Evolutionary conservation across 768 basidiomycete genomes (phyloP).

Genomic region (Cubamyces sp.): DNA sequence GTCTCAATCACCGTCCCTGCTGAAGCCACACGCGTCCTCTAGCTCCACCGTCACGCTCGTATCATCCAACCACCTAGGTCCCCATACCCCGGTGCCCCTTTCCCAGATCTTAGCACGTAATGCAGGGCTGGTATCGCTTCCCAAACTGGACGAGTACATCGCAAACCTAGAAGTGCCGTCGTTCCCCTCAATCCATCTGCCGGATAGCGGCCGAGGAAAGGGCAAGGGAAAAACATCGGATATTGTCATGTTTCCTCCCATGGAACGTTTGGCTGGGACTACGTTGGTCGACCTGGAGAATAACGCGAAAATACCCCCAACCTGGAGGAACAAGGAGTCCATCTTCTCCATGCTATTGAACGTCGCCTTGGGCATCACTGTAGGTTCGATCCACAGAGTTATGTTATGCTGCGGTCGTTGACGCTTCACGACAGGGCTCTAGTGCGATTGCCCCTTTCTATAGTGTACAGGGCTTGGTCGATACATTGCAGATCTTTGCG

Average conservation of each 20-base stretch:
- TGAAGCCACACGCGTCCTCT: background rate
- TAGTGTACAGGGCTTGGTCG: constrained; percentile 68
- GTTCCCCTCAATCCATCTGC: constrained; percentile 37
- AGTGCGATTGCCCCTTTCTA: constrained; percentile 71
- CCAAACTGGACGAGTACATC: constrained; percentile 63
- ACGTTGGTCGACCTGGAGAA: constrained; percentile 63
- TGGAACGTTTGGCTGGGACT: constrained; percentile 56
- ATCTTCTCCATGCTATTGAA: constrained; percentile 53
- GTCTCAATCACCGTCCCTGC: background rate
- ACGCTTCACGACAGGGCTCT: constrained; percentile 53
- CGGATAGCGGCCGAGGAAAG: constrained; percentile 2
- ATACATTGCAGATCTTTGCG: constrained; percentile 73
- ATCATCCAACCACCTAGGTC: background rate
- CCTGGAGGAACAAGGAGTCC: constrained; percentile 58
- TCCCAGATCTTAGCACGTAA: constrained; percentile 59
- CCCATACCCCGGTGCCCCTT: constrained; percentile 56
- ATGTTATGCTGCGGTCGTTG: too few species aligned
- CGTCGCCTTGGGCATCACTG: constrained; percentile 57
- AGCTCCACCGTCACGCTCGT: constrained; percentile 20
- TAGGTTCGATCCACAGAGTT: constrained; percentile 37
- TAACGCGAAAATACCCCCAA: constrained; percentile 51
- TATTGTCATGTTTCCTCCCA: constrained; percentile 60
- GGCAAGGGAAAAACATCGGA: constrained; percentile 29
- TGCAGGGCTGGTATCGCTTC: constrained; percentile 62
- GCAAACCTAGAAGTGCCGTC: constrained; percentile 48